phyloP scores from a whole-genome alignment of 73 alveolate genomes.

The Effrenium voratum region DNA sequence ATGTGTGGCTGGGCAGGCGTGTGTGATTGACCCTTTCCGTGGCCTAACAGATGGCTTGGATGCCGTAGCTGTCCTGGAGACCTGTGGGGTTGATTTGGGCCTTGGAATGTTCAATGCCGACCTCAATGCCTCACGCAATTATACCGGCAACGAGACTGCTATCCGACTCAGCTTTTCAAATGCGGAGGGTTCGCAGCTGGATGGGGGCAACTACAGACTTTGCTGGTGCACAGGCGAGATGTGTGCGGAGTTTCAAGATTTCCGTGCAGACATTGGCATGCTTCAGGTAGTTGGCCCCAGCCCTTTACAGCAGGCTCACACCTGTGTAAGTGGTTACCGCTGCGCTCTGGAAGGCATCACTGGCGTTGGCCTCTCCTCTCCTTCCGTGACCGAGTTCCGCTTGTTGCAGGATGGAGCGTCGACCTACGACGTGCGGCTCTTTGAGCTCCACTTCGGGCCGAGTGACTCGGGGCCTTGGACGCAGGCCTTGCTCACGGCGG shows the following conservation, averaged over 20 bases:
- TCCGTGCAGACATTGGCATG: neutral
- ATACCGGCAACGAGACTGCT: neutral
- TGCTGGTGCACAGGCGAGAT: neutral
- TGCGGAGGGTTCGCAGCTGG: neutral
- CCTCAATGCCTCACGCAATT: neutral
- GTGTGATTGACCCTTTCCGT: neutral
- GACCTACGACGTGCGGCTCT: neutral
- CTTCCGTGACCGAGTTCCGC: neutral
- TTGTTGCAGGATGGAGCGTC: neutral
- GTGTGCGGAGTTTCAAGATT: neutral
- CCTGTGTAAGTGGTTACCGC: neutral
- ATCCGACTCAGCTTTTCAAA: neutral
- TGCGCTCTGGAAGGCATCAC: slow-evolving; percentile 1
- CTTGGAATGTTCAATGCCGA: neutral
- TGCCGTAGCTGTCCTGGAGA: neutral
- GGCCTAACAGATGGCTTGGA: neutral
- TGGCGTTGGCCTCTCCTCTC: neutral
- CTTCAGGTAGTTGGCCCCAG: neutral
- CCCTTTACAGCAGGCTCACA: neutral
- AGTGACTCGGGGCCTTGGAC: neutral
- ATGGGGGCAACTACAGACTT: neutral
- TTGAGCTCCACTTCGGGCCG: neutral
- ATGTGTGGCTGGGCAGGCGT: neutral
- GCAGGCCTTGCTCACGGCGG: neutral
- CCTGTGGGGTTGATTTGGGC: neutral